Percentiles rank a stretch among this genome's conserved stretches.
Conservation (phyloP, 164 flowering plant genomes). For the Vitis cinerea region DNA sequence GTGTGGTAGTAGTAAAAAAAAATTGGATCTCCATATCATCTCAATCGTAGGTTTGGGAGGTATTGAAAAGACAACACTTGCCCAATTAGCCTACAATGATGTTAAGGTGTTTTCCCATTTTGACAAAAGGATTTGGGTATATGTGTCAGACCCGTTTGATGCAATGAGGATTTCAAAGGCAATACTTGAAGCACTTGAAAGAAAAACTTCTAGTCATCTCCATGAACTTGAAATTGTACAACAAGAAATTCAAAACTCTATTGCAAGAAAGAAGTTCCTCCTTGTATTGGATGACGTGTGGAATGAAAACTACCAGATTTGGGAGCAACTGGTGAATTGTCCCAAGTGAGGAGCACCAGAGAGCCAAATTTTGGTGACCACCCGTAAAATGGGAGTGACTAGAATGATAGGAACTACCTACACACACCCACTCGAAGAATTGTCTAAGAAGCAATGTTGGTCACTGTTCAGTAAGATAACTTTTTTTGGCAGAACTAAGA, state of each 20-base stretch:
- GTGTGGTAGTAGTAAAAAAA: neutral
- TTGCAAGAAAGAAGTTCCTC: slow-evolving; percentile 5
- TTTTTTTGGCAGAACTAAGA: neutral
- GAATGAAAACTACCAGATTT: neutral
- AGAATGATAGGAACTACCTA: neutral
- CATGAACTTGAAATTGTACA: too few species aligned
- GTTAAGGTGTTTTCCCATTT: slow-evolving; percentile 5
- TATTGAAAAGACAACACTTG: slow-evolving; percentile 33
- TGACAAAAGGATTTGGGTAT: slow-evolving; percentile 19
- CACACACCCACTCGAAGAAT: neutral
- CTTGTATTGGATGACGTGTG: neutral
- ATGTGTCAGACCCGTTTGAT: slow-evolving; percentile 23
- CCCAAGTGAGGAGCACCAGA: neutral
- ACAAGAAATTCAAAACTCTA: neutral
- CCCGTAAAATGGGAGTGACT: neutral
- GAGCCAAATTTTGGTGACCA: slow-evolving; percentile 3
- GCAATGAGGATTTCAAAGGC: slow-evolving; percentile 8
- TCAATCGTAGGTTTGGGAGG: slow-evolving; percentile 28
- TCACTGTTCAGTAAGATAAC: neutral
- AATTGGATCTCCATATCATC: neutral
- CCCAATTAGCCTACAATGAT: slow-evolving; percentile 18
- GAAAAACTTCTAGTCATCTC: too few species aligned
- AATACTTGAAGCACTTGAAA: slow-evolving; percentile 2
- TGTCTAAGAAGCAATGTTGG: neutral
- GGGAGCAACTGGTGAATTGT: neutral